These are phyloP conservation scores for Syncephalastrum racemosum DNA, from an alignment of 371 early-diverging fungal genomes.

Conservation along the genomic window DNA sequence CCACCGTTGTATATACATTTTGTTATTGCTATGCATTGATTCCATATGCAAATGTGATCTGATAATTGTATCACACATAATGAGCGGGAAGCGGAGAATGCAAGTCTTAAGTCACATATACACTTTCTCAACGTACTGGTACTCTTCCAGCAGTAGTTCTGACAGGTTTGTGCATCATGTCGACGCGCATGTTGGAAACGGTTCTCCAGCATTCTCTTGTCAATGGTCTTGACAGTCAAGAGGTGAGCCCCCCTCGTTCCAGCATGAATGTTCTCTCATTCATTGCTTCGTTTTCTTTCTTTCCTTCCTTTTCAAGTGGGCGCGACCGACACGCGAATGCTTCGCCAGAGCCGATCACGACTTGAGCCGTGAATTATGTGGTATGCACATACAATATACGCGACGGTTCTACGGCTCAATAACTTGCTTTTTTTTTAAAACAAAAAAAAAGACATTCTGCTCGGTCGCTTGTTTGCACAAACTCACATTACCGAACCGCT, in stretches of 20 bases:
- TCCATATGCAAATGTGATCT: no score
- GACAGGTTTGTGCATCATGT: constrained; percentile 3
- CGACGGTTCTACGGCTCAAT: neutral
- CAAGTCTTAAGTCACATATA: no score
- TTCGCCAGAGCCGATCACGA: constrained; percentile 20
- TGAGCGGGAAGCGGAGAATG: no score
- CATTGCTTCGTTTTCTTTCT: neutral
- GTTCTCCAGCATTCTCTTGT: constrained; percentile 7
- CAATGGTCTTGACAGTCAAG: neutral
- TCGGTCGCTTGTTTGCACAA: constrained; percentile 34
- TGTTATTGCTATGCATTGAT: no score
- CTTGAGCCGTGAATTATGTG: constrained; percentile 24
- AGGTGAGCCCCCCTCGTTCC: neutral
- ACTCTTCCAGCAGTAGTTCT: no score
- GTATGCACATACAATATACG: constrained; percentile 16
- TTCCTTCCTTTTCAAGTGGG: constrained; percentile 28
- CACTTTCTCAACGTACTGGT: no score
- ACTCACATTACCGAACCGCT: constrained; percentile 30
- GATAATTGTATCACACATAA: no score
- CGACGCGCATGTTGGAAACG: constrained; percentile 5
- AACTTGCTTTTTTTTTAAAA: neutral
- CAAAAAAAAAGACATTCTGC: constrained; percentile 41
- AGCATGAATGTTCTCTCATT: neutral
- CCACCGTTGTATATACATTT: no score
- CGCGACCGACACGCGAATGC: constrained; percentile 37